Evolutionary conservation across 2,329 filamentous ascomycete species (phyloP).

Genomic region (Aureobasidium melanogenum): DNA sequence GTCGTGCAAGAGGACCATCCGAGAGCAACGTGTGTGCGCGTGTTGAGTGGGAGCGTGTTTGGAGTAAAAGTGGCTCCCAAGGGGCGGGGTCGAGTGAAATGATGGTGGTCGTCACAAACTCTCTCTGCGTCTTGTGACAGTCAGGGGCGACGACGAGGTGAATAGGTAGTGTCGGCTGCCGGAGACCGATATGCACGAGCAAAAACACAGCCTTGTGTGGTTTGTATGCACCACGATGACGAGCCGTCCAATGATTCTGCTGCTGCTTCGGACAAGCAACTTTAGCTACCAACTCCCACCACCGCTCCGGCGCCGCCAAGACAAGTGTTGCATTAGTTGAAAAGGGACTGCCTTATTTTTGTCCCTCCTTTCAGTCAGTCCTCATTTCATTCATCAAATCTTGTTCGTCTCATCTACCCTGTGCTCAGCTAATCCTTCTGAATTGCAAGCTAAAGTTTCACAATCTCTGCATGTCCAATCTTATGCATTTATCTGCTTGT

Average conservation of each 20-base stretch:
- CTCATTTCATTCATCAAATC: neutral
- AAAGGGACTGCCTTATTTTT: neutral
- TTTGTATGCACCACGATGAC: neutral
- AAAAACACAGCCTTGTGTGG: neutral
- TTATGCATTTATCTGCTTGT: neutral
- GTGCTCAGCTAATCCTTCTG: neutral
- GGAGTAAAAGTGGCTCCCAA: neutral
- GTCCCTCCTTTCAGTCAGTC: neutral
- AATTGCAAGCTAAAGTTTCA: neutral
- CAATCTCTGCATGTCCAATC: neutral
- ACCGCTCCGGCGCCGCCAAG: neutral
- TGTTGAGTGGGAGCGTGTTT: neutral
- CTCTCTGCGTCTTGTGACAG: neutral
- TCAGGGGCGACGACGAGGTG: neutral
- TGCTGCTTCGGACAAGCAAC: neutral
- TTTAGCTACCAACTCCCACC: neutral
- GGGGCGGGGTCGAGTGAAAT: conserved; percentile 5
- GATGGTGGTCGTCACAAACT: neutral
- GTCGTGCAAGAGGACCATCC: neutral
- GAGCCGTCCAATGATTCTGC: conserved; percentile 1
- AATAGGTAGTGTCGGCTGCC: neutral
- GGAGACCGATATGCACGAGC: neutral
- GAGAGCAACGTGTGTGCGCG: neutral
- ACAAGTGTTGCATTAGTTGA: neutral
- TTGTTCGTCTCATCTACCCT: neutral